phyloP scores from a whole-genome alignment of 345 rosid genomes.

The Ailanthus altissimus region DNA sequence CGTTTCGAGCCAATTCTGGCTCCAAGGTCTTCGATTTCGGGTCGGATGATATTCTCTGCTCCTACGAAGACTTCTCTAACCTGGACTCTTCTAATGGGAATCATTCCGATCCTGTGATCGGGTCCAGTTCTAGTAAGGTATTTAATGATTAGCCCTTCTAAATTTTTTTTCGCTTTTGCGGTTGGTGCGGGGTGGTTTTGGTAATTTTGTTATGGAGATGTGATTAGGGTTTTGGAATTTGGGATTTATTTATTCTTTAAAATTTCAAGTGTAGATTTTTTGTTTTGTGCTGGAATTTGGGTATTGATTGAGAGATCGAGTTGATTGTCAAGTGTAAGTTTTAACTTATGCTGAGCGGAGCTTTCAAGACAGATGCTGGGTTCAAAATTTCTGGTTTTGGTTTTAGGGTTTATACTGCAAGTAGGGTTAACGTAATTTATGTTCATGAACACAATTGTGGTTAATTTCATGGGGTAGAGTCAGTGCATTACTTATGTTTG shows the following conservation, averaged over 20 bases:
- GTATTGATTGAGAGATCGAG: not conserved
- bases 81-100: slow-evolving; percentile 74
- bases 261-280: too few relatives aligned
- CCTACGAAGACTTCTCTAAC: slow-evolving; percentile 78
- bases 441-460: not conserved
- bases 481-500: not conserved
- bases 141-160: not conserved
- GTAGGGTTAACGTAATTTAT: not conserved
- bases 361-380: not conserved
- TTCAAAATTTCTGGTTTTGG: not conserved
- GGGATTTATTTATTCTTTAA: not conserved
- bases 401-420: not conserved
- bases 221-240: not conserved
- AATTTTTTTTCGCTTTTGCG: not conserved
- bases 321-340: not conserved
- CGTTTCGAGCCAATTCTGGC: slow-evolving; percentile 65
- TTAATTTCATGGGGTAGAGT: not conserved
- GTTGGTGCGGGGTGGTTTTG: slow-evolving; percentile 5
- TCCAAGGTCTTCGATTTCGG: slow-evolving; percentile 91
- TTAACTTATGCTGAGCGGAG: not conserved
- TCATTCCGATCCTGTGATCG: slow-evolving; percentile 59
- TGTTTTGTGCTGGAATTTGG: not conserved
- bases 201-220: not conserved
- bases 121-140: slow-evolving; percentile 49
- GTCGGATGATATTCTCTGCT: slow-evolving; percentile 96